A percentile compares a stretch with the other conserved stretches of the same genome.
These are phyloP conservation scores for Eimeria acervulina DNA, from an alignment of 169 alveolate species.

Conservation along the genomic window DNA sequence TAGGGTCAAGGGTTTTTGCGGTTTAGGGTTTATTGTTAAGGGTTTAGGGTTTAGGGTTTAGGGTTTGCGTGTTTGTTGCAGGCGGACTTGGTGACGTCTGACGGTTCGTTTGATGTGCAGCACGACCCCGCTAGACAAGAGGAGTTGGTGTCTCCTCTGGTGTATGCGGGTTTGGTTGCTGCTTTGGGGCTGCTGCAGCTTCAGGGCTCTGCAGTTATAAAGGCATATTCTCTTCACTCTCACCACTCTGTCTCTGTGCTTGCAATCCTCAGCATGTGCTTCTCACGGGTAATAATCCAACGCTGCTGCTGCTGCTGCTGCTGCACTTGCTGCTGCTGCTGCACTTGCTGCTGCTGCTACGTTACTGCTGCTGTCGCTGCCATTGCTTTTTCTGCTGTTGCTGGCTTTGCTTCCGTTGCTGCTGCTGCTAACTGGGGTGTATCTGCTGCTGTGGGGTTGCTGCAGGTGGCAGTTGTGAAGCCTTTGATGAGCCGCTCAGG, in stretches of 20 bases:
- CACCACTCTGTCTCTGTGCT: constrained; percentile 81
- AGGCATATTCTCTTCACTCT: constrained; percentile 77
- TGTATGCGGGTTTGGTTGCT: constrained; percentile 87
- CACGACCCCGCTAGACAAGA: constrained; percentile 88
- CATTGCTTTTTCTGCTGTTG: not conserved
- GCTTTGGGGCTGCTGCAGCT: constrained; percentile 85
- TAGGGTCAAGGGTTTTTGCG: too few relatives aligned
- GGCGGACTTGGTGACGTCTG: constrained; percentile 89
- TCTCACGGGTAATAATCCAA: constrained; percentile 63
- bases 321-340: not conserved
- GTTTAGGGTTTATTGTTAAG: not conserved
- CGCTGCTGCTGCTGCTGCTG: constrained; percentile 16
- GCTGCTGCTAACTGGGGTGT: not conserved
- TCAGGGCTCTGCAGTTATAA: constrained; percentile 86
- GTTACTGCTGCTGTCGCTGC: not conserved
- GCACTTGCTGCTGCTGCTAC: not conserved
- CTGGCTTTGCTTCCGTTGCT: not conserved
- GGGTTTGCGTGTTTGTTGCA: not conserved
- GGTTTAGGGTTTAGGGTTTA: constrained; percentile 36
- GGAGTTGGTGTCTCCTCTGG: constrained; percentile 86
- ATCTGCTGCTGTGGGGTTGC: not conserved
- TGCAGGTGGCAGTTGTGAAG: constrained; percentile 79
- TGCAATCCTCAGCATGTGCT: constrained; percentile 81
- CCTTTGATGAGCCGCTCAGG: constrained; percentile 81
- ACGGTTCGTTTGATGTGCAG: constrained; percentile 88